Evolutionary conservation across 441 rosid species (phyloP), one percentile per base, ranked within the genome.

Genomic region (Erysimum pusillum): DNA sequence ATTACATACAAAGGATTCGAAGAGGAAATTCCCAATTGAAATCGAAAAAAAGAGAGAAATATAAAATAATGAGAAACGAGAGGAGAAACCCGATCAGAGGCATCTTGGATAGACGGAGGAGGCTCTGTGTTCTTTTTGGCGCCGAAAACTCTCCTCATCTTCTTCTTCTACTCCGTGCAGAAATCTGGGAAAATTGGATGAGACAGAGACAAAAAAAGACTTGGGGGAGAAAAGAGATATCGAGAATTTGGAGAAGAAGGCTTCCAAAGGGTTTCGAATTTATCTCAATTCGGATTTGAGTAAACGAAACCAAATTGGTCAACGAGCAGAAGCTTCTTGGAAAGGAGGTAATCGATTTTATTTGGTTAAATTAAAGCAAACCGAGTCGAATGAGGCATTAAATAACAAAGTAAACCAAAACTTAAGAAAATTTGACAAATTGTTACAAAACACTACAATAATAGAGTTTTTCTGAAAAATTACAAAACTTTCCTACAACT

Each of bases 81-180:
- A 51, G 61, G 59, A 46, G 45, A 61, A 69, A 94, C 99, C 97
- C 93, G 85, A 62, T 90, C 96, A 76, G 99, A 88, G 58, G 98
- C 91, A 69, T 96, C 99, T 32, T 87, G 75, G 63, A 96, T 15
- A 3, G 98, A 87, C 4, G 99, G 98, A 65, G 98, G 98, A 11
- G 98, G 98, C 42, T 92, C 99, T 72, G 95, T 94, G 63, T 94
- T 91, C 64, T 94, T 94, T 82, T 91, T 92, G 49, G 58, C 83
- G 60, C 98, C 98, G 76, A 96, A 96, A 31, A 96, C 92, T 82
- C 91, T 92, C 85, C 64, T 90, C 99, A 96, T 96, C 79, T 76
- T 81, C 76, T 73, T 48, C 56, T 49, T 49, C 31, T 51, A 14
- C 65, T 59, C 14, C 20, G 22, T 15, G 39, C 51, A n/a, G 4